Evolutionary conservation across 805 yeast species (phyloP).

Genomic region (Yarrowia osloensis): DNA sequence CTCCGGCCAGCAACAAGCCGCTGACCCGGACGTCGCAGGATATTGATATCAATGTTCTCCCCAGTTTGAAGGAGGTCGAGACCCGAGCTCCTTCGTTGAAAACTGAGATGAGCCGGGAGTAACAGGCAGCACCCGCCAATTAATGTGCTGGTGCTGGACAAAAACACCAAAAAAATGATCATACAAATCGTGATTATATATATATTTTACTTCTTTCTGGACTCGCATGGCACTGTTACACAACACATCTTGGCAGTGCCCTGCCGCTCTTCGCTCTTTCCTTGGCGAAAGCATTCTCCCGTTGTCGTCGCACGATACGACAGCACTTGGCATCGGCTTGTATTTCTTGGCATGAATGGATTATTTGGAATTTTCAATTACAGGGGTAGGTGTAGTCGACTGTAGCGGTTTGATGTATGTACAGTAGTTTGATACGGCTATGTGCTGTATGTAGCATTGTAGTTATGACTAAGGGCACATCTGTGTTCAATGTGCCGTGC

Average conservation of each 20-base stretch:
- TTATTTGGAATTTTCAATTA: conserved; percentile 1
- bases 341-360: conserved; percentile 28
- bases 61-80: conserved; percentile 27
- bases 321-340: conserved; percentile 27
- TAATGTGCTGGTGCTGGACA: background rate
- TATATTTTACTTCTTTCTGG: conserved; percentile 23
- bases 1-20: conserved; percentile 29
- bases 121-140: background rate
- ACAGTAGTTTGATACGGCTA: too few species aligned
- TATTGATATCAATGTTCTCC: conserved; percentile 18
- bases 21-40: conserved; percentile 29
- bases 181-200: conserved; percentile 9
- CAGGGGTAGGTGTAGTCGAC: too few species aligned
- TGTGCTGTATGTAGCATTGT: too few species aligned
- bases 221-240: conserved; percentile 6
- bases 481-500: too few species aligned
- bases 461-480: too few species aligned
- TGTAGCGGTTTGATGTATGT: background rate
- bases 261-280: background rate
- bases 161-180: background rate
- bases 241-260: background rate
- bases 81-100: conserved; percentile 15
- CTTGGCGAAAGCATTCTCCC: conserved; percentile 13
- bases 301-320: conserved; percentile 18
- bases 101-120: conserved; percentile 19